These are phyloP conservation scores for Pestalotiopsis sp. DNA, from an alignment of 2,329 filamentous ascomycete species.

Conservation along the genomic window DNA sequence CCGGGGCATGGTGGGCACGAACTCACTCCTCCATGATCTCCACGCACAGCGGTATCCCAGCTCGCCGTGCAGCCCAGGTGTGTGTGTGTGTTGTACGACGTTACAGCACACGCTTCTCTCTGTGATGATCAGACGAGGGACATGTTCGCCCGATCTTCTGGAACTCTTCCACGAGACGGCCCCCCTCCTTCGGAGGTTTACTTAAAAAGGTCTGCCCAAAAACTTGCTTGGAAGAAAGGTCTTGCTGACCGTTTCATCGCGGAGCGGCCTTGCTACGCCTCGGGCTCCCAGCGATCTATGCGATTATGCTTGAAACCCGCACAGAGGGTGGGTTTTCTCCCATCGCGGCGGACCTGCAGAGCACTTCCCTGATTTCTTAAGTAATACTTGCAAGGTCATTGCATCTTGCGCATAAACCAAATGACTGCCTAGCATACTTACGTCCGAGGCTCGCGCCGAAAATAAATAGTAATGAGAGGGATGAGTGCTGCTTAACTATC, in stretches of 20 bases:
- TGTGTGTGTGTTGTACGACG: neutral
- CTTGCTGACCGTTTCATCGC: neutral
- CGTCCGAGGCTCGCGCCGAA: neutral
- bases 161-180: constrained; percentile 4
- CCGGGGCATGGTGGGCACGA: neutral
- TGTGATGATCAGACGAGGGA: constrained; percentile 3
- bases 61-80: neutral
- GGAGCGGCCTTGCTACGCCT: constrained; percentile 4
- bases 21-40: neutral
- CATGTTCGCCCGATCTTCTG: constrained; percentile 3
- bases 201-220: neutral
- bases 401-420: constrained; percentile 12
- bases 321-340: neutral
- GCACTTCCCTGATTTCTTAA: neutral
- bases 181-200: neutral
- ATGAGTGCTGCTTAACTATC: neutral
- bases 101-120: neutral
- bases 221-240: neutral
- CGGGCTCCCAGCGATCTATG: neutral
- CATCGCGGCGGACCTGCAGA: neutral
- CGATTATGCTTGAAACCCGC: constrained; percentile 1
- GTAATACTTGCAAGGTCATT: constrained; percentile 3
- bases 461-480: neutral
- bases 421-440: neutral
- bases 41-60: neutral